These are phyloP conservation scores for Populus euphratica DNA, from an alignment of 345 rosid genomes.

Conservation along the genomic window DNA sequence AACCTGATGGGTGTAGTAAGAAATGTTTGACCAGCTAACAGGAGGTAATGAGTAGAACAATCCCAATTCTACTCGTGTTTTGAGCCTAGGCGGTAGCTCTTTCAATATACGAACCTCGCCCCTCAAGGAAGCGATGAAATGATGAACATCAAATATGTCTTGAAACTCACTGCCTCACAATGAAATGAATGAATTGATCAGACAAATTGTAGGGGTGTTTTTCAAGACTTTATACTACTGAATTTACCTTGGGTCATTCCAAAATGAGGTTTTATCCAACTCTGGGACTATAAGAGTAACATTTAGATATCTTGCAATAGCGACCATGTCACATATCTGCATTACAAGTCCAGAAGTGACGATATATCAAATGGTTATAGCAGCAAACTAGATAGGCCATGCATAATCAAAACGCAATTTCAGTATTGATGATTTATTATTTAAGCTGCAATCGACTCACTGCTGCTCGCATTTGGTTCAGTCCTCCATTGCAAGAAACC, in stretches of 20 bases:
- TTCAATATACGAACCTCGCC: conserved; percentile 85
- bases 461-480: conserved; percentile 98
- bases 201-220: background rate
- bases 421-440: conserved; percentile 3
- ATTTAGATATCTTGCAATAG: conserved; percentile 78
- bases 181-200: conserved; percentile 13
- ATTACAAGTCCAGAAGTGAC: conserved; percentile 18
- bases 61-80: conserved; percentile 70
- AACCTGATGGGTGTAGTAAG: conserved; percentile 81
- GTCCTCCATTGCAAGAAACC: conserved; percentile 99
- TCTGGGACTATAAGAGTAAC: conserved; percentile 92
- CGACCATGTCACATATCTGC: conserved; percentile 98
- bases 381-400: background rate
- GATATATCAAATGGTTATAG: background rate
- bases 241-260: conserved; percentile 87
- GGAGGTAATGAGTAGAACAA: conserved; percentile 66
- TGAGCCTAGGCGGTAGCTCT: conserved; percentile 77
- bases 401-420: background rate
- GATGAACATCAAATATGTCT: conserved; percentile 88
- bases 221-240: background rate
- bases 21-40: conserved; percentile 86
- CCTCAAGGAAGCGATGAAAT: conserved; percentile 84
- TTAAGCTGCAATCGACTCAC: conserved; percentile 42
- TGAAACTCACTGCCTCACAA: conserved; percentile 64
- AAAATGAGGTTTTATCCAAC: conserved; percentile 90